Percentiles rank a stretch among this genome's conserved stretches.
Conservation (phyloP, 225 moss, liverwort and hornwort genomes). For the Thuidium tamariscinum region DNA sequence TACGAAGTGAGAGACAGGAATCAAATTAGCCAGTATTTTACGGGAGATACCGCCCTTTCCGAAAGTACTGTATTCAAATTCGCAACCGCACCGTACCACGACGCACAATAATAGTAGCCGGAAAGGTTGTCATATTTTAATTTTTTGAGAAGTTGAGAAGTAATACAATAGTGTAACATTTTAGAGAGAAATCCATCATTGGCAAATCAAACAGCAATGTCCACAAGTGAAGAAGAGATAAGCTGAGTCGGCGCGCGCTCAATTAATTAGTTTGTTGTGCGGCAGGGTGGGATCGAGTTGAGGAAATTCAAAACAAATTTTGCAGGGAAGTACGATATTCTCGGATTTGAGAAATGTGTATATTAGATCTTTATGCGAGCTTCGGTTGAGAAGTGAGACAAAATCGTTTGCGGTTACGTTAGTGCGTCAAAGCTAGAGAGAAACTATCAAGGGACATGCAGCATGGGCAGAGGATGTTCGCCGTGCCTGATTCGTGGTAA, state of each 20-base stretch:
- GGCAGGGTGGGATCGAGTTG: not conserved
- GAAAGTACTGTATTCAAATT: not conserved
- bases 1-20: not conserved
- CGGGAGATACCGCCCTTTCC: not conserved
- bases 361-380: not conserved
- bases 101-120: not conserved
- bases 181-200: not conserved
- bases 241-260: not conserved
- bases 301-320: not conserved
- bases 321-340: not conserved
- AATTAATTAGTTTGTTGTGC: not conserved
- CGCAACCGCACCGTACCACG: not conserved
- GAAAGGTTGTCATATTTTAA: not conserved
- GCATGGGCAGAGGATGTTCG: conserved; percentile 10
- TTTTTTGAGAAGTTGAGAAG: not conserved
- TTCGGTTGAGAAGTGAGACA: not conserved
- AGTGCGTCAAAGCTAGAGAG: not conserved
- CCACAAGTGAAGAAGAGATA: not conserved
- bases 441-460: not conserved
- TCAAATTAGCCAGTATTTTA: not conserved
- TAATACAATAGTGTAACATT: not conserved
- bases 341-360: not conserved
- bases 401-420: not conserved
- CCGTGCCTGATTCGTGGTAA: not conserved
- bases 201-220: not conserved